These are phyloP conservation scores for Alopecurus myosuroides DNA, from an alignment of 176 grass and related monocot genomes.

Conservation along the genomic window DNA sequence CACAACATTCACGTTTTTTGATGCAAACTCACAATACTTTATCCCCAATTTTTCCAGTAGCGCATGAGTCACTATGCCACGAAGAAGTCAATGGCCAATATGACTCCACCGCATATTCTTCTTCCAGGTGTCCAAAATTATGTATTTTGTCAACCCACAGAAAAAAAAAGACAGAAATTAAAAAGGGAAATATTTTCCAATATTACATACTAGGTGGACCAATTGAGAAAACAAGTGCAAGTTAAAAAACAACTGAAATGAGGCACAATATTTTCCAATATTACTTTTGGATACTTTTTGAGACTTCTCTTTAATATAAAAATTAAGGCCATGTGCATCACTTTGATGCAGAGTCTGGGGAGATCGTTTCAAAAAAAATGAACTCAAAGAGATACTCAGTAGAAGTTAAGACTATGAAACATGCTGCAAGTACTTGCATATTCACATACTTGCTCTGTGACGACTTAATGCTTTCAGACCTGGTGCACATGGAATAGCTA, in stretches of 20 bases:
- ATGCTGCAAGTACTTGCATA: background rate
- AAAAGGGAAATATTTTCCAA: background rate
- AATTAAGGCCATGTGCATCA: too few species aligned
- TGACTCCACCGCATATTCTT: background rate
- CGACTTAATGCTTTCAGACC: background rate
- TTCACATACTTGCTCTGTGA: background rate
- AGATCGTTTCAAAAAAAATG: too few species aligned
- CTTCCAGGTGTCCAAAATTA: background rate
- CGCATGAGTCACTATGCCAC: constrained; percentile 2
- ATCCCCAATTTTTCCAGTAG: background rate
- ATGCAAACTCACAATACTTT: background rate
- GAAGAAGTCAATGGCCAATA: background rate
- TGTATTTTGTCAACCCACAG: background rate
- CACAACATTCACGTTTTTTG: background rate
- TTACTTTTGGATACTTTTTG: too few species aligned
- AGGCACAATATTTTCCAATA: too few species aligned
- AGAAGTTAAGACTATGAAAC: background rate
- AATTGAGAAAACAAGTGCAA: background rate
- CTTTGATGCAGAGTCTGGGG: too few species aligned
- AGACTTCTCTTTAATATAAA: too few species aligned
- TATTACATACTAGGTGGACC: background rate
- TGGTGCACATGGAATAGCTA: background rate
- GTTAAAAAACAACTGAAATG: background rate
- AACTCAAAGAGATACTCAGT: background rate
- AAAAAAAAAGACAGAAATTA: background rate